These are phyloP conservation scores for Termitomyces sp. DNA, from an alignment of 768 basidiomycete genomes.

Conservation along the genomic window DNA sequence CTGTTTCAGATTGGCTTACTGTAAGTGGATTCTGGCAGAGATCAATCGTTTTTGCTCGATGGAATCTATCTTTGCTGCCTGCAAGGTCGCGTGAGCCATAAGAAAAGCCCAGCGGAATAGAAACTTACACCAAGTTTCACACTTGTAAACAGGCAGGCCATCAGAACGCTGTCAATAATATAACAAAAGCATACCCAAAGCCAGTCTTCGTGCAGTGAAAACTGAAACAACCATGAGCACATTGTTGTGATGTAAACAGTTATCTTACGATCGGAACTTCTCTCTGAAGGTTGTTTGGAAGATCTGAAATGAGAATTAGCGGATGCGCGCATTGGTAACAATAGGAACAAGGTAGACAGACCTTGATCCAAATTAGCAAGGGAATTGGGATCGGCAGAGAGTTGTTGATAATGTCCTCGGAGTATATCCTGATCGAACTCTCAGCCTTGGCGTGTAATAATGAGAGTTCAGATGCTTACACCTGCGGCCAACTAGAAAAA, in stretches of 20 bases:
- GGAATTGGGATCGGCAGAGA: slow-evolving; percentile 93
- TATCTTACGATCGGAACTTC: slow-evolving; percentile 85
- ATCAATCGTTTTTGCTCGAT: slow-evolving; percentile 87
- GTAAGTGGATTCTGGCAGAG: slow-evolving; percentile 96
- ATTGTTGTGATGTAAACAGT: not conserved
- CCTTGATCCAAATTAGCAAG: slow-evolving; percentile 95
- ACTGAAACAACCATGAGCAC: slow-evolving; percentile 34
- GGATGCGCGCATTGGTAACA: not conserved
- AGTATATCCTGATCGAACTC: slow-evolving; percentile 61
- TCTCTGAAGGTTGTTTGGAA: slow-evolving; percentile 92
- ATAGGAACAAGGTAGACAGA: slow-evolving; percentile 15
- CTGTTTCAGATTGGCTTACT: slow-evolving; percentile 35
- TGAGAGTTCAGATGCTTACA: slow-evolving; percentile 24
- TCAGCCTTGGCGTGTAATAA: not conserved
- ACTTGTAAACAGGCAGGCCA: slow-evolving; percentile 36
- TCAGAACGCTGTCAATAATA: not conserved
- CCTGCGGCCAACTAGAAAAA: slow-evolving; percentile 41
- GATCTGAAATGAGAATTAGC: slow-evolving; percentile 42
- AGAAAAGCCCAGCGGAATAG: not conserved
- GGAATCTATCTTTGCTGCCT: slow-evolving; percentile 80
- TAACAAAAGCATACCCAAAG: slow-evolving; percentile 66
- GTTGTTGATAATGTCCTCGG: slow-evolving; percentile 85
- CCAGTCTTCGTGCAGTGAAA: slow-evolving; percentile 90
- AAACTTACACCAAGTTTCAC: slow-evolving; percentile 94
- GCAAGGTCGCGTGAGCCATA: not conserved